Conservation (phyloP, 2,329 filamentous ascomycete species). For the Fusarium agapanthi region DNA sequence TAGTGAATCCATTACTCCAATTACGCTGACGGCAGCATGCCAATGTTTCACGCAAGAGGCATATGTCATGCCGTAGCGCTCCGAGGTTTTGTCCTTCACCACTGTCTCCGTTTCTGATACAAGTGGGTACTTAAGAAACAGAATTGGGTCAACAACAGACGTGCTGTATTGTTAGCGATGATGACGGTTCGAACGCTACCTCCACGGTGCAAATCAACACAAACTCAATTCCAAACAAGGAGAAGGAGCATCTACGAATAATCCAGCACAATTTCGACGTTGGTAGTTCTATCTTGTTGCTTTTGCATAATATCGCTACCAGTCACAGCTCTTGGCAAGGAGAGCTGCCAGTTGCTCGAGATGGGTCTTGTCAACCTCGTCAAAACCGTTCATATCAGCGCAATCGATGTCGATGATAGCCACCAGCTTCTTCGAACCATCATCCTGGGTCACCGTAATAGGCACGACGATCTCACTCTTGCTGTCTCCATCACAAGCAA, state of each 20-base stretch:
- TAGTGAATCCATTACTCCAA: background rate
- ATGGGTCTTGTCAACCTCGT: constrained; percentile 70
- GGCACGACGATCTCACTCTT: constrained; percentile 86
- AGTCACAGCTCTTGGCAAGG: constrained; percentile 70
- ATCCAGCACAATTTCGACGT: background rate
- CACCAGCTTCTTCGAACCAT: constrained; percentile 59
- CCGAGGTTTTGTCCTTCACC: constrained; percentile 17
- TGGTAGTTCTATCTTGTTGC: background rate
- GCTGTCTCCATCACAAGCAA: constrained; percentile 80
- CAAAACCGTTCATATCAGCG: constrained; percentile 71
- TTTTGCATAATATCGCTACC: constrained; percentile 52
- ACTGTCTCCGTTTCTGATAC: constrained; percentile 19
- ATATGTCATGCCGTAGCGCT: constrained; percentile 13
- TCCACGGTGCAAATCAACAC: background rate
- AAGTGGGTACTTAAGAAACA: constrained; percentile 1
- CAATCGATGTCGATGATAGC: constrained; percentile 87
- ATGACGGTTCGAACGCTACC: background rate
- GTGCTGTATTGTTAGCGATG: background rate
- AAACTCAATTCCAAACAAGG: background rate
- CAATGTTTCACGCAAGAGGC: constrained; percentile 20
- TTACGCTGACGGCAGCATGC: constrained; percentile 8
- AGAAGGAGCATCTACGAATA: background rate
- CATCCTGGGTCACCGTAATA: constrained; percentile 56
- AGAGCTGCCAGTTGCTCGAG: constrained; percentile 73
- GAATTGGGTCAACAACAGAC: background rate